Evolutionary conservation across 352 stramenopile species (phyloP).

Genomic region (Blastocystis sp.): DNA sequence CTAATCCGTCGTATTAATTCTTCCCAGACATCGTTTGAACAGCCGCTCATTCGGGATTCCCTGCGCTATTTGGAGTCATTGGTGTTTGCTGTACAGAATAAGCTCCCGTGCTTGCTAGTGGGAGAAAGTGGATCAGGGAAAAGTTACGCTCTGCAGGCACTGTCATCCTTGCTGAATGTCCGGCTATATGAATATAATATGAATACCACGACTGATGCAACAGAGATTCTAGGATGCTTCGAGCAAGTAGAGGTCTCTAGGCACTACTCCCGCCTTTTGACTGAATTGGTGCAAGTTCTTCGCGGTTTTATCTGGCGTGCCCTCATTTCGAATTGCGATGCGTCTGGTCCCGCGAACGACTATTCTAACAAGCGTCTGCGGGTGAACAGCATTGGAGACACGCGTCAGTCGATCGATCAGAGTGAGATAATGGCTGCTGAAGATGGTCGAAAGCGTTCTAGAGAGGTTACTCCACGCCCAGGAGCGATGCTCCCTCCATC

Average conservation of each 20-base stretch:
- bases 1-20: conserved; percentile 66
- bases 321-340: background rate
- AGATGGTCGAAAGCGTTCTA: background rate
- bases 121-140: conserved; percentile 76
- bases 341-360: background rate
- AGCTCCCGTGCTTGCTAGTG: conserved; percentile 89
- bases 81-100: conserved; percentile 85
- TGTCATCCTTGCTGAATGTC: conserved; percentile 68
- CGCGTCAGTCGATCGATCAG: background rate
- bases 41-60: conserved; percentile 25
- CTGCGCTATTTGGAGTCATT: conserved; percentile 84
- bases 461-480: background rate
- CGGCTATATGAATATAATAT: conserved; percentile 82
- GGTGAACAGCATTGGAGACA: conserved; percentile 43
- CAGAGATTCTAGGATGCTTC: conserved; percentile 97
- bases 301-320: conserved; percentile 3
- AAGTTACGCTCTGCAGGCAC: conserved; percentile 67
- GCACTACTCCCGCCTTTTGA: conserved; percentile 69
- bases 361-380: conserved; percentile 12
- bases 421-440: background rate
- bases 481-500: background rate
- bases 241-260: conserved; percentile 89
- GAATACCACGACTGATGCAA: conserved; percentile 93
- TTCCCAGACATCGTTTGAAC: background rate
- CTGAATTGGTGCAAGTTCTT: conserved; percentile 57